phyloP scores from a whole-genome alignment of 1,139 yeast genomes.

The Yamadazyma diospyri region DNA sequence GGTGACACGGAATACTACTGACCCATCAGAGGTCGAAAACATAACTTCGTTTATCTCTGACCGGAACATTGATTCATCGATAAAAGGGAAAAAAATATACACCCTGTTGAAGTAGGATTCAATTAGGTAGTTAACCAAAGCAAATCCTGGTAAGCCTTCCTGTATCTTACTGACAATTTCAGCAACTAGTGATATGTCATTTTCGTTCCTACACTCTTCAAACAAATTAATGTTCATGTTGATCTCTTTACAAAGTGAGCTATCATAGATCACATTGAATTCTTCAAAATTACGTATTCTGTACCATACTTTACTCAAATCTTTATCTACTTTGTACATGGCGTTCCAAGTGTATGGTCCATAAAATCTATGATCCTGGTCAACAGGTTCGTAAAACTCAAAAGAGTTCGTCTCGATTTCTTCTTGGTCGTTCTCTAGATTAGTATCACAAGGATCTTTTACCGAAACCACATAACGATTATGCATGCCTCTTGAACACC shows the following conservation, averaged over 20 bases:
- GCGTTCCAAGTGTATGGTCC: slow-evolving; percentile 6
- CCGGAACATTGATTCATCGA: slow-evolving; percentile 4
- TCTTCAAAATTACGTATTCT: slow-evolving; percentile 5
- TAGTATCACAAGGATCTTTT: background rate
- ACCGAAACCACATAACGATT: background rate
- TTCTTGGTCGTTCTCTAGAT: background rate
- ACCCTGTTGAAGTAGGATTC: slow-evolving; percentile 1
- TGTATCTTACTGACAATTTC: background rate
- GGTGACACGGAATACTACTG: background rate
- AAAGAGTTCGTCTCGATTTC: slow-evolving; percentile 3
- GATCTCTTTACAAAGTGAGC: slow-evolving; percentile 1
- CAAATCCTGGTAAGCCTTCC: background rate
- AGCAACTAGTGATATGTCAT: background rate
- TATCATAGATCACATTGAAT: slow-evolving; percentile 5
- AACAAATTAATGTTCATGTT: background rate
- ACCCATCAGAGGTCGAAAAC: background rate
- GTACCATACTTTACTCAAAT: background rate
- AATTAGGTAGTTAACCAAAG: background rate
- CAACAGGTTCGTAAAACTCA: slow-evolving; percentile 3
- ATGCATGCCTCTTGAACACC: too few species aligned
- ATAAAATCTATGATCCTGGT: slow-evolving; percentile 1
- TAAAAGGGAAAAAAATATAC: slow-evolving; percentile 4
- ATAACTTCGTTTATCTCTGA: too few species aligned
- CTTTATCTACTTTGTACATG: slow-evolving; percentile 4
- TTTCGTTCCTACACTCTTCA: background rate